A percentile compares a stretch with the other conserved stretches of the same genome.
Conservation (phyloP, 768 basidiomycete species). For the Leccinum obscurum region DNA sequence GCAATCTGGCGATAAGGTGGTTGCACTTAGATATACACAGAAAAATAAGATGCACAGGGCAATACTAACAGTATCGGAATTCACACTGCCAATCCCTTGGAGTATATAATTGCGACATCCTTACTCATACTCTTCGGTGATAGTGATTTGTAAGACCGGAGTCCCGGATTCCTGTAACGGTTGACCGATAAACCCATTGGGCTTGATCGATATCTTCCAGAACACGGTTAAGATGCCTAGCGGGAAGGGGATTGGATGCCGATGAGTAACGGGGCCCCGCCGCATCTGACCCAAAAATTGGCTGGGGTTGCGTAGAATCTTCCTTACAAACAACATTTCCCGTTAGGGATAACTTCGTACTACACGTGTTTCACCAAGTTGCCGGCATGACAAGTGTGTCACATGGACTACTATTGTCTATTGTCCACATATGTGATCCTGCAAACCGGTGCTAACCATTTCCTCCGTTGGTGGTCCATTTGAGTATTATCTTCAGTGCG, state of each 20-base stretch:
- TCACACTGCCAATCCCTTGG: background rate
- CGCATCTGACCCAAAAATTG: background rate
- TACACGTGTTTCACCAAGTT: background rate
- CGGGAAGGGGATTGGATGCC: background rate
- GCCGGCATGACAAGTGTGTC: background rate
- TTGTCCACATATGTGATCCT: background rate
- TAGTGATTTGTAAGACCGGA: slow-evolving; percentile 23
- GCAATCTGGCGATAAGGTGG: slow-evolving; percentile 5
- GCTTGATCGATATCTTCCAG: background rate
- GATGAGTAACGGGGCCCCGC: background rate
- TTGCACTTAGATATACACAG: background rate
- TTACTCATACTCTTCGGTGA: slow-evolving; percentile 17
- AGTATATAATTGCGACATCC: slow-evolving; percentile 1
- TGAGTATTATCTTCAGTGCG: slow-evolving; percentile 83
- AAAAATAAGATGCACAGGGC: slow-evolving; percentile 1
- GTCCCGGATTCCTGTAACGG: background rate
- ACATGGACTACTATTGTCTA: background rate
- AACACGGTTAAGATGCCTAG: background rate
- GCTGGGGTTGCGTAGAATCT: background rate
- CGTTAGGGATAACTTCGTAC: background rate
- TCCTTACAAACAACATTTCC: background rate
- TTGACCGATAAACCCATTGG: background rate
- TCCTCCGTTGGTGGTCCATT: slow-evolving; percentile 80
- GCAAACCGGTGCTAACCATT: slow-evolving; percentile 48
- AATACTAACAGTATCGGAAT: slow-evolving; percentile 3